phyloP scores from a whole-genome alignment of 495 filamentous ascomycete genomes.

The Baudoinia panamericana region DNA sequence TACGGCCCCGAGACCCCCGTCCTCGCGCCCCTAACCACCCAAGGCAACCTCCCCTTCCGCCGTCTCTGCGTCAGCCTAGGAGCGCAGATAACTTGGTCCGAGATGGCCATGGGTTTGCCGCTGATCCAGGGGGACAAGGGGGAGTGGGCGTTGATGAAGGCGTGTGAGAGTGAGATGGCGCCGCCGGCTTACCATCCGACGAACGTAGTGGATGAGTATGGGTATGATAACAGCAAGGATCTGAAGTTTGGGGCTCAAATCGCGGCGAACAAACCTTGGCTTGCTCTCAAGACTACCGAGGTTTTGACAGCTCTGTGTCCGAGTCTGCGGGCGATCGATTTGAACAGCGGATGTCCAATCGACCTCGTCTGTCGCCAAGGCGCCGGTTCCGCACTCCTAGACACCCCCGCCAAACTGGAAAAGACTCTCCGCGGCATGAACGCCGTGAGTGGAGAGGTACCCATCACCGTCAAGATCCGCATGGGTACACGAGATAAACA shows the following conservation, averaged over 20 bases:
- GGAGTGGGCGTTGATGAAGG: slow-evolving; percentile 90
- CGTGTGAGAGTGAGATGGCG: slow-evolving; percentile 64
- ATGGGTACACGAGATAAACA: slow-evolving; percentile 73
- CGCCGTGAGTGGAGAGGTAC: slow-evolving; percentile 68
- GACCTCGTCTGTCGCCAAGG: slow-evolving; percentile 78
- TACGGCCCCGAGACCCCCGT: slow-evolving; percentile 87
- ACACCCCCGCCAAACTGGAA: slow-evolving; percentile 67
- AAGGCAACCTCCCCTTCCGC: slow-evolving; percentile 94
- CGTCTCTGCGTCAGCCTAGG: slow-evolving; percentile 82
- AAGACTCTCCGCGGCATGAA: slow-evolving; percentile 95
- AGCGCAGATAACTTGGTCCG: slow-evolving; percentile 88
- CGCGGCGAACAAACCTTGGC: slow-evolving; percentile 75
- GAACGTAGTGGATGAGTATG: slow-evolving; percentile 49
- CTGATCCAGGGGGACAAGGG: slow-evolving; percentile 79
- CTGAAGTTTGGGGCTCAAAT: slow-evolving; percentile 85
- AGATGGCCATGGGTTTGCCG: slow-evolving; percentile 91
- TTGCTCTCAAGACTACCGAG: slow-evolving; percentile 76
- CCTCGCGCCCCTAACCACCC: slow-evolving; percentile 79
- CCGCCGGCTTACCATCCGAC: slow-evolving; percentile 47
- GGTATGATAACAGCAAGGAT: slow-evolving; percentile 71
- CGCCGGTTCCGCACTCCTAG: slow-evolving; percentile 87
- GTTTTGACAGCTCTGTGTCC: slow-evolving; percentile 61
- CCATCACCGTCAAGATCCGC: slow-evolving; percentile 85
- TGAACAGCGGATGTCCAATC: slow-evolving; percentile 96
- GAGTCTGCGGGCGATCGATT: slow-evolving; percentile 71